These are phyloP conservation scores for Alternaria panax DNA, from an alignment of 2,329 filamentous ascomycete genomes.

Conservation along the genomic window DNA sequence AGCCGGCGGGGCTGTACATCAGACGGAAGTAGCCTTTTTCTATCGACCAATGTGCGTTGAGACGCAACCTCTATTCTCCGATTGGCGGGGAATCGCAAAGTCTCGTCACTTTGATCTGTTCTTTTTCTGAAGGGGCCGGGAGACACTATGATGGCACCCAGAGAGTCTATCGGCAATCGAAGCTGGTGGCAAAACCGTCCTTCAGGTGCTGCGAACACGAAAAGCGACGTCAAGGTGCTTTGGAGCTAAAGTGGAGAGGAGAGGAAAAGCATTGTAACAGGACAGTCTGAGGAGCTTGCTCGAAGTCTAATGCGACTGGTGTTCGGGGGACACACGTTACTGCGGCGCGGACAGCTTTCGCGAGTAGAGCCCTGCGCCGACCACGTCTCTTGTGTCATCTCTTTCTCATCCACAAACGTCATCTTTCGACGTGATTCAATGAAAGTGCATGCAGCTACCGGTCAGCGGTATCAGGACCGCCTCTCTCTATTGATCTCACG, in stretches of 20 bases:
- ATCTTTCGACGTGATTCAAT: background rate
- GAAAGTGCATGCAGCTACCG: too few species aligned
- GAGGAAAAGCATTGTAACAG: background rate
- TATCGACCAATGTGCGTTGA: background rate
- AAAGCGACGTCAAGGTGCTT: too few species aligned
- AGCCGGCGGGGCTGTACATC: slow-evolving; percentile 10
- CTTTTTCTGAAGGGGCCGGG: background rate
- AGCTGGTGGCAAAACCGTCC: background rate
- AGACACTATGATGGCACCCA: background rate
- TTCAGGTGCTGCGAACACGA: too few species aligned
- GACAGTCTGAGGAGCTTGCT: background rate
- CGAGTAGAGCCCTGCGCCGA: background rate
- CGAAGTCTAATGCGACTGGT: background rate
- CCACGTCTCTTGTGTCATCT: background rate
- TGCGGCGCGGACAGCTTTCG: background rate
- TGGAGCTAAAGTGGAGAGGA: background rate
- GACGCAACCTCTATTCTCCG: background rate
- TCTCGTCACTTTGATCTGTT: background rate
- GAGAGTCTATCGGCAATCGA: background rate
- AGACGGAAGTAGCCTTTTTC: background rate
- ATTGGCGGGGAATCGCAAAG: background rate
- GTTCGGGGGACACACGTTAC: background rate
- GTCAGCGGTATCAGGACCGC: too few species aligned
- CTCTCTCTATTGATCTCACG: too few species aligned
- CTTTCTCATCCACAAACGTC: too few species aligned